Base-by-base conservation (phyloP, 441 rosid species). In the Erodium texanum region DNA sequence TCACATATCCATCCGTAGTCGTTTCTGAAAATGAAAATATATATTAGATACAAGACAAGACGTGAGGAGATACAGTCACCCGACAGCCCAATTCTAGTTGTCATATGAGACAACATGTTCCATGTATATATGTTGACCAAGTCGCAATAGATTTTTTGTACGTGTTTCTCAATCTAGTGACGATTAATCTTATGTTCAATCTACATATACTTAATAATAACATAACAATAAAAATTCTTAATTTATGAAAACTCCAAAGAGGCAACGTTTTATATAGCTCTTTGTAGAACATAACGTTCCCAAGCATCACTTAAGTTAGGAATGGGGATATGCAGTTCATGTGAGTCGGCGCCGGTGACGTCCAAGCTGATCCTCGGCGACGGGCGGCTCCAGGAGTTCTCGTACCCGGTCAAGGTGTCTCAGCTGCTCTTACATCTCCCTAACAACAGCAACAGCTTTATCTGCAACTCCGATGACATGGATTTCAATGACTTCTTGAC, bases 381-480 rank as follows among this genome's bases (percentile, higher is more conserved):
- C 24, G 87, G 88, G 4, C 12, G 48, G 18, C 84, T 86, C 24
- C 69, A 80, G 65, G 88, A 86, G 69, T 83, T 86, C 73, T 3
- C 81, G 7, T 24, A 64, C 77, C 78, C 87, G 5, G 71, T 81
- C 62, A 83, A 67, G 82, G 88, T 82, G 68, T 79, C 84, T n/a
- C 63, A 76, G 22, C 71, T 81, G 22, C 70, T 84, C 10, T n/a
- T 52, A 7, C 59, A 52, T n/a, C 59, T 52, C 20, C 59, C 1
- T 7, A 52, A 50, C 54, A 36, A 29, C 64, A 52, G 63, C 18
- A 8, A 12, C 22, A 52, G 18, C 64, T 81, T 84, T 66, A 70
- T 86, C 7, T 86, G 88, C 71, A 79, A 82, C 63, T 77, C 83
- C 11, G 87, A 83, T 19, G 86, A 83, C 56, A 71, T 84, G 81